These are phyloP conservation scores for Mucor racemosus DNA, from an alignment of 371 early-diverging fungal genomes.

Conservation along the genomic window DNA sequence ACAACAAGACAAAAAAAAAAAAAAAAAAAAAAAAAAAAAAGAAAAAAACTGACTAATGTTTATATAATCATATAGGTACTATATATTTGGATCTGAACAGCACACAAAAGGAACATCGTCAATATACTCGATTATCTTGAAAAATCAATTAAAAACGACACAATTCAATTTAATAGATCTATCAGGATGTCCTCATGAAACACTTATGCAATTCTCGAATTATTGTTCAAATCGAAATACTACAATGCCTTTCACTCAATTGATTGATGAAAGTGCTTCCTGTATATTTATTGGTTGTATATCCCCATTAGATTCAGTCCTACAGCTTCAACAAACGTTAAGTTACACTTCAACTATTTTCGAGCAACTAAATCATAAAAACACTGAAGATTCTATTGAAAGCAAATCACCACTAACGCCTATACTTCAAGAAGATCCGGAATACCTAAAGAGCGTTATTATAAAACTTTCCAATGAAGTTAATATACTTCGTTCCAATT, in stretches of 20 bases:
- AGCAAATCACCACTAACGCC: neutral
- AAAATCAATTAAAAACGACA: neutral
- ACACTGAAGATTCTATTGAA: neutral
- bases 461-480: conserved; percentile 16
- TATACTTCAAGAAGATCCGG: neutral
- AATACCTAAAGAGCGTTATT: neutral
- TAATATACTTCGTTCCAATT: conserved; percentile 1
- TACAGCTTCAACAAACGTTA: conserved; percentile 3
- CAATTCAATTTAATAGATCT: conserved; percentile 9
- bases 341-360: neutral
- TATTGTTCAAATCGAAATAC: neutral
- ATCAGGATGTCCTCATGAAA: conserved; percentile 1
- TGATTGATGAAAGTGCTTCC: neutral
- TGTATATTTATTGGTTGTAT: neutral
- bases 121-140: conserved; percentile 3
- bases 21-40: no score
- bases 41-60: no score
- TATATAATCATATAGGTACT: conserved; percentile 6
- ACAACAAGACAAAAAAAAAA: no score
- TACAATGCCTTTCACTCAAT: neutral
- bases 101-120: conserved; percentile 6
- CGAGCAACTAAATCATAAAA: neutral
- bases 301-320: neutral
- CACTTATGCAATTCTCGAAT: neutral
- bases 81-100: conserved; percentile 4